Evolutionary conservation across 1,139 yeast genomes (phyloP), one percentile per base, ranked within the genome.

Genomic region (Yueomyces sp.): DNA sequence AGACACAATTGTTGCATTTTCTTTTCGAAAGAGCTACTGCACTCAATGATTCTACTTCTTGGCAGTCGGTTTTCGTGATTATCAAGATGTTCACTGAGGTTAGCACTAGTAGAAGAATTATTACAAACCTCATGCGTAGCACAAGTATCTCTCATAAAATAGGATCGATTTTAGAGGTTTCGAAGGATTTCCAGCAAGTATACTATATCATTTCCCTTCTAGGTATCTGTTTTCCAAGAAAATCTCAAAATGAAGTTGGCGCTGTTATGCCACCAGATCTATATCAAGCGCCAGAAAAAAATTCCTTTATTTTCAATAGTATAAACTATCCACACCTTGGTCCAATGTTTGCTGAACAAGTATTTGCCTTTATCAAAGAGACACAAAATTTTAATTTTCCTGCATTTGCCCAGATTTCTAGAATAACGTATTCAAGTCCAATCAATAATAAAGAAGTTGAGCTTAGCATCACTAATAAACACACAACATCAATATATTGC

Each of bases 61-160:
- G 58, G 58, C 51, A 49, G 42, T 43, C 19, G 45, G 41, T 41
- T 52, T 28, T 50, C 49, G n/a, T 27, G 52, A 2, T 39, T 54
- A 27, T 27, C 45, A 5, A 42, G 41, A 12, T 39, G 53, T 27
- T 41, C 46, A 25, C 39, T 41, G 25, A 42, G 37, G 30, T 39
- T 43, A 12, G 46, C 50, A 5, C 43, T 45, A 27, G 41, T 49
- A 45, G 45, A 33, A 46, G 42, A 9, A 32, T 41, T 3, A 41
- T 51, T 12, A 41, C 43, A 3, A 42, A 46, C 6, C 37, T 50
- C 37, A 41, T 19, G 19, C 19, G 52, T 19, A 42, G 44, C 33
- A 44, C 38, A 4, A 45, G 41, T 9, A 52, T 43, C 40, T 42
- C 46, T n/a, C 25, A 25, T 8, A 38, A 39, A 25, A 26, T 54